Evolutionary conservation across 1,284 basidiomycete genomes (phyloP).

Genomic region (Pyrrhoderma lamaoense): DNA sequence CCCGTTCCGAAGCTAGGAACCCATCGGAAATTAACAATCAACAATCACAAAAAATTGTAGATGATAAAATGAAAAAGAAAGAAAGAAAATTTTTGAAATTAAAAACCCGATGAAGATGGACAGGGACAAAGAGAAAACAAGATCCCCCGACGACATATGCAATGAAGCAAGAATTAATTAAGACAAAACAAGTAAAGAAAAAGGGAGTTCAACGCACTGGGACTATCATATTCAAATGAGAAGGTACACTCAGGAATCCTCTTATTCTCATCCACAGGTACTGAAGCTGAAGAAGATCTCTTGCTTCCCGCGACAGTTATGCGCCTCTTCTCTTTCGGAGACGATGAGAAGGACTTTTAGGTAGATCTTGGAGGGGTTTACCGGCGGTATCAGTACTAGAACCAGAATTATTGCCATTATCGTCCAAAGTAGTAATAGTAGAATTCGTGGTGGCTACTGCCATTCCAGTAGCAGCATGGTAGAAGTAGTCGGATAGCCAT

Average conservation of each 20-base stretch:
- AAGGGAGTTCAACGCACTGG: no score
- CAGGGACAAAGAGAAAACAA: no score
- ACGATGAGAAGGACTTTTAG: constrained; percentile 28
- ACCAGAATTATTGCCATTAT: constrained; percentile 20
- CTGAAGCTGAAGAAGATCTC: constrained; percentile 4
- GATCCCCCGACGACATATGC: no score
- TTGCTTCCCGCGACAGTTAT: constrained; percentile 19
- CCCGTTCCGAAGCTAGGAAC: constrained; percentile 62
- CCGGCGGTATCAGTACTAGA: no score
- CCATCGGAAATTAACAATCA: constrained; percentile 13
- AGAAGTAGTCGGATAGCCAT: no score
- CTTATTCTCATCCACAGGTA: constrained; percentile 14
- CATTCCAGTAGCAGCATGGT: no score
- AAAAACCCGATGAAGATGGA: no score
- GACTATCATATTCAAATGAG: constrained; percentile 50
- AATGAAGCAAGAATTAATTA: constrained; percentile 10
- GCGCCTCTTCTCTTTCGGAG: constrained; percentile 25
- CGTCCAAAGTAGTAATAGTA: constrained; percentile 17
- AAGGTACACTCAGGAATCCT: constrained; percentile 47
- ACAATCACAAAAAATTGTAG: no score
- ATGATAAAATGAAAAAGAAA: constrained; percentile 1
- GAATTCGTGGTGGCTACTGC: constrained; percentile 14
- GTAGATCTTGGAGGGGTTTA: constrained; percentile 19
- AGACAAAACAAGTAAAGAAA: constrained; percentile 22
- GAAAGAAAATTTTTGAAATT: constrained; percentile 4